A percentile compares a stretch with the other conserved stretches of the same genome.
Conservation (phyloP, 129 eudicot species). For the Silybum marianum region DNA sequence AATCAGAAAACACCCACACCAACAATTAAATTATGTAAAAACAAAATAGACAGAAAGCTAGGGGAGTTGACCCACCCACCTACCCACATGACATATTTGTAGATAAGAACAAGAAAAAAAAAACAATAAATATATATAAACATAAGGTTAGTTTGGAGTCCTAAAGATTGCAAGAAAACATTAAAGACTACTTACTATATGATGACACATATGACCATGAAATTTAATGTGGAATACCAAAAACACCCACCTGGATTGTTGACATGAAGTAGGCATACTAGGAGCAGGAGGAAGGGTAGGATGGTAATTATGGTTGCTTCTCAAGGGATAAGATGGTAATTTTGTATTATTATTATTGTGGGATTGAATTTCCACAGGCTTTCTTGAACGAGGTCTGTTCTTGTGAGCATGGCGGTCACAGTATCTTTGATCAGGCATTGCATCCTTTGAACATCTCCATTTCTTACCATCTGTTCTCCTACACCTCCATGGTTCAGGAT, state of each 20-base stretch:
- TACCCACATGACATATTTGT: conserved; percentile 23
- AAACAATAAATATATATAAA: conserved; percentile 15
- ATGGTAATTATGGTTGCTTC: conserved; percentile 5
- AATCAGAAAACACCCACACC: conserved; percentile 26
- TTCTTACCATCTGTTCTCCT: conserved; percentile 79
- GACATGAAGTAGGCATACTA: conserved; percentile 21
- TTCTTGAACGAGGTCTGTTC: conserved; percentile 76
- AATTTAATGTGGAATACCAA: conserved; percentile 18
- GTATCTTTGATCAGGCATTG: conserved; percentile 62
- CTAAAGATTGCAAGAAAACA: conserved; percentile 22
- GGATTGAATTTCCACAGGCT: conserved; percentile 68
- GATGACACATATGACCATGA: conserved; percentile 28
- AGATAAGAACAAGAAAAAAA: conserved; percentile 48
- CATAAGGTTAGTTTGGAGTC: conserved; percentile 15
- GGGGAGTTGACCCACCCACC: conserved; percentile 27
- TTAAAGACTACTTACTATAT: conserved; percentile 22
- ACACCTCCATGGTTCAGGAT: conserved; percentile 79
- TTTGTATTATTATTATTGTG: conserved; percentile 4
- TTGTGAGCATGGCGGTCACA: conserved; percentile 74
- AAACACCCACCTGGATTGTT: conserved; percentile 32
- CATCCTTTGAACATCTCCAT: conserved; percentile 74
- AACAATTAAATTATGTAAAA: conserved; percentile 31
- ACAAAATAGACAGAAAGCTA: conserved; percentile 23
- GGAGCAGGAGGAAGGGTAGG: conserved; percentile 19
- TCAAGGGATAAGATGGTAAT: conserved; percentile 17